Evolutionary conservation across 2,329 filamentous ascomycete species (phyloP), one percentile per base, ranked within the genome.

Genomic region (Pseudopithomyces chartarum): DNA sequence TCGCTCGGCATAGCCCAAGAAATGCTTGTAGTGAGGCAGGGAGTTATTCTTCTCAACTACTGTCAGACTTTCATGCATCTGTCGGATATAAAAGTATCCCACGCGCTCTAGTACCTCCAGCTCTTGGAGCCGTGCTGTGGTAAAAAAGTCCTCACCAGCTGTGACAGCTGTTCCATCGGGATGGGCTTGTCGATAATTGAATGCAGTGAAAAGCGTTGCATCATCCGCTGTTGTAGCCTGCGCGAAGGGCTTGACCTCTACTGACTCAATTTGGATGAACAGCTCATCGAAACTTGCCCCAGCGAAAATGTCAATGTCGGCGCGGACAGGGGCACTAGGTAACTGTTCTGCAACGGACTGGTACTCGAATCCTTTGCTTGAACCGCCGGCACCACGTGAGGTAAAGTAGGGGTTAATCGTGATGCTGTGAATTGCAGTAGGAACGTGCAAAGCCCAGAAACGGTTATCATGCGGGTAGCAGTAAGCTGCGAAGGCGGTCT

Each of bases 401-500:
- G 54, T 47, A 57, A 51, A 51, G n/a, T 51, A 51, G 10, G 49
- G 60, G 38, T 70, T 70, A n/a, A 74, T 55, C 2, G 48, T 42
- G 13, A 74, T 64, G 12, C 40, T 32, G 1, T 39, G 15, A 19
- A 73, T 60, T 10, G 33, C 46, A 32, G 61, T 57, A 2, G 65
- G 65, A 1, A 75, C 46, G 36, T 71, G 63, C 11, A 70, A 34
- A 39, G 58, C 34, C 58, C 71, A 61, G 34, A 75, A 48, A 19
- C 63, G 49, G 11, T 61, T 67, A 57, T 75, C 71, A 8, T 59
- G 56, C 1, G 75, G 75, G 23, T 64, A 68, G 19, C 59, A 61
- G 43, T 63, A 62, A 1, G 75, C 74, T 2, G 67, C 60, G 19
- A 75, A 43, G 17, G 69, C 56, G 0, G 66, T 58, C 47, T 77